Evolutionary conservation across 805 yeast genomes (phyloP).

Genomic region (Candida ipomoeae): DNA sequence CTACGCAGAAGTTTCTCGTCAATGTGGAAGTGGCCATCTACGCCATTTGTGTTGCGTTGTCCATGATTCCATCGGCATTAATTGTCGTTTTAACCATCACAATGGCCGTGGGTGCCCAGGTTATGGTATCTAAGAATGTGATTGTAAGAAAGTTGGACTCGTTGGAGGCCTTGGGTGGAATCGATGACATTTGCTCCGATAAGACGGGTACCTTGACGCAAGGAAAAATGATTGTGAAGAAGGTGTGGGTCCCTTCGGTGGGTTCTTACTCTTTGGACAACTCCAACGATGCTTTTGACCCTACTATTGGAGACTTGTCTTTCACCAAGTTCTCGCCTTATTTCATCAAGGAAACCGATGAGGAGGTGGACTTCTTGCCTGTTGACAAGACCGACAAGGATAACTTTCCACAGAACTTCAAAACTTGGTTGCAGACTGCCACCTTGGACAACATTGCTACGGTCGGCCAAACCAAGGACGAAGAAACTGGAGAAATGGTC

Average conservation of each 20-base stretch:
- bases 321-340: conserved; percentile 33
- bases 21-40: conserved; percentile 78
- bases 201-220: conserved; percentile 80
- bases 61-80: conserved; percentile 79
- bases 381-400: conserved; percentile 17
- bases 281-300: conserved; percentile 60
- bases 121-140: conserved; percentile 64
- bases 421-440: conserved; percentile 59
- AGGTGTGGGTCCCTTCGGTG: conserved; percentile 61
- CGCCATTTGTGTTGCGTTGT: conserved; percentile 79
- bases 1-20: conserved; percentile 71
- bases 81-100: conserved; percentile 81
- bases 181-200: conserved; percentile 77
- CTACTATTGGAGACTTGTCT: conserved; percentile 50
- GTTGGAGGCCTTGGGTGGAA: conserved; percentile 73
- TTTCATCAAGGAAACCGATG: conserved; percentile 33
- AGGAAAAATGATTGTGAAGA: conserved; percentile 72
- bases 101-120: conserved; percentile 78
- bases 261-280: conserved; percentile 56
- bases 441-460: conserved; percentile 78
- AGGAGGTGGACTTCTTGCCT: conserved; percentile 30
- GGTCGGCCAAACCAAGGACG: conserved; percentile 45
- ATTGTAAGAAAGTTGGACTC: conserved; percentile 76
- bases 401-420: conserved; percentile 27
- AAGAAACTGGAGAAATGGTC: conserved; percentile 33